Percentiles rank a stretch among this genome's conserved stretches.
Conservation (phyloP, 192 early-diverging fungal species). For the Backusella liffmaniae region DNA sequence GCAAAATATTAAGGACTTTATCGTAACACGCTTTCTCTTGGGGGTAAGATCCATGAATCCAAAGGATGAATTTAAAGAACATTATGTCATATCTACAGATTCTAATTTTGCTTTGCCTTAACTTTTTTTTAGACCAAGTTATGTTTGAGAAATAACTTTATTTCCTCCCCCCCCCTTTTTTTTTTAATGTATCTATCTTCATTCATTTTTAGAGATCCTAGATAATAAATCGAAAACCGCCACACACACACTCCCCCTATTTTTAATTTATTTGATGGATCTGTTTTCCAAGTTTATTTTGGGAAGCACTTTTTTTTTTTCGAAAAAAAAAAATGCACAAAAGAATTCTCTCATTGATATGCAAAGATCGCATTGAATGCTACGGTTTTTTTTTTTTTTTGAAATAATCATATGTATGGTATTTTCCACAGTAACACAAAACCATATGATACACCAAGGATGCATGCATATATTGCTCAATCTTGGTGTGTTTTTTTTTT, state of each 20-base stretch:
- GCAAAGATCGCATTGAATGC: neutral
- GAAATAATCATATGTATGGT: neutral
- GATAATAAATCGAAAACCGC: neutral
- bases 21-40: neutral
- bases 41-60: conserved; percentile 4
- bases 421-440: neutral
- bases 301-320: neutral
- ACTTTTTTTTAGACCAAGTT: neutral
- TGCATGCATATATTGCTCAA: neutral
- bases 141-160: neutral
- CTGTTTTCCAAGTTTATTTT: neutral
- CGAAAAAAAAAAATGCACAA: neutral
- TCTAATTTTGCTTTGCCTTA: neutral
- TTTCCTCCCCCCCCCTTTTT: neutral
- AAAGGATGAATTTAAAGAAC: conserved; percentile 22
- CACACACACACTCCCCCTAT: neutral
- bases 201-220: neutral
- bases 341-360: neutral
- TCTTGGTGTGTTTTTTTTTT: neutral
- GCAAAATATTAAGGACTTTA: neutral
- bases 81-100: conserved; percentile 7
- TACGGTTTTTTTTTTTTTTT: neutral
- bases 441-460: neutral
- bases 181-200: neutral
- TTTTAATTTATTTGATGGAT: neutral